Conservation (phyloP, 73 alveolate genomes). For the Paramecium biaurelia region DNA sequence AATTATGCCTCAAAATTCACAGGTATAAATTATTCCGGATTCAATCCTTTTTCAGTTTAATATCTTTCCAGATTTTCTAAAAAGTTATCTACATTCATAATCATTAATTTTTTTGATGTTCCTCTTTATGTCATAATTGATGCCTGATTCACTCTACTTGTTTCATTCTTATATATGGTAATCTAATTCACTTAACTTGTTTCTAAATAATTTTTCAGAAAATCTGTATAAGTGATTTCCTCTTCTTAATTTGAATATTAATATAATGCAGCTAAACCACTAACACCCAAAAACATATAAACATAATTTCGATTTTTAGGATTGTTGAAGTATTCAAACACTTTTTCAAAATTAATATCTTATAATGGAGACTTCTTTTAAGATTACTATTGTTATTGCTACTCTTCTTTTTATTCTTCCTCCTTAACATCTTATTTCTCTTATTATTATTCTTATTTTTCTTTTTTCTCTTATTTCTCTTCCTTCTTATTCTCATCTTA, state of each 20-base stretch:
- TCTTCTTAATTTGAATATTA: neutral
- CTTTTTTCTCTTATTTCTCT: neutral
- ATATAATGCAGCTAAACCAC: slow-evolving; percentile 37
- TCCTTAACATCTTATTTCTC: slow-evolving; percentile 13
- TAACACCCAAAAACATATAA: slow-evolving; percentile 3
- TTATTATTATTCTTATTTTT: slow-evolving; percentile 15
- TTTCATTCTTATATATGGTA: slow-evolving; percentile 17
- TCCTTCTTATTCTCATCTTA: neutral
- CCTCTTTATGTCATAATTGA: slow-evolving; percentile 3
- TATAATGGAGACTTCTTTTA: neutral
- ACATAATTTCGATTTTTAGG: slow-evolving; percentile 58
- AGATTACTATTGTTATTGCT: neutral
- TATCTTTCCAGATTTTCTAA: slow-evolving; percentile 52
- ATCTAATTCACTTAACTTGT: neutral
- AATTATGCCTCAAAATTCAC: slow-evolving; percentile 13
- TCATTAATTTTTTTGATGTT: neutral
- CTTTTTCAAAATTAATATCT: slow-evolving; percentile 34
- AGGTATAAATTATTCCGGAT: slow-evolving; percentile 44
- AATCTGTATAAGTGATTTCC: slow-evolving; percentile 58
- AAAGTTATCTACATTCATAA: slow-evolving; percentile 60
- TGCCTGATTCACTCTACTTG: neutral
- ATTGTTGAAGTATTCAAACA: slow-evolving; percentile 26
- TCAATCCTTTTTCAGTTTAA: slow-evolving; percentile 43
- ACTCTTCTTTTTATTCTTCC: neutral
- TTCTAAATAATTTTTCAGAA: slow-evolving; percentile 34